A percentile compares a stretch with the other conserved stretches of the same genome.
phyloP scores from a whole-genome alignment of 1,284 basidiomycete species.

The Trichosporon sp. region DNA sequence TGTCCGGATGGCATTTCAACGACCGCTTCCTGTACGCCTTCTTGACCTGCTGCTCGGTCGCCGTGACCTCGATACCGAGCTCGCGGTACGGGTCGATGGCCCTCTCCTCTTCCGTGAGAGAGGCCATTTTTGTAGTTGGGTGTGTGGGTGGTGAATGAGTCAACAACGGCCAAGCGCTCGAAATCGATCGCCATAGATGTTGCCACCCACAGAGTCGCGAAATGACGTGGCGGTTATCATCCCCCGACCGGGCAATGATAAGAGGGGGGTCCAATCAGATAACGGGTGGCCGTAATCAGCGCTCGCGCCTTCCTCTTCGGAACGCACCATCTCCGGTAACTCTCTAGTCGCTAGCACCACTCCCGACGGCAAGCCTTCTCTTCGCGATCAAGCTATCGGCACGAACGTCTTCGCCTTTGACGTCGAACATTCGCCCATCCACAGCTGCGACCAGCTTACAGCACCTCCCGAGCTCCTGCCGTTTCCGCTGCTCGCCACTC shows the following conservation, averaged over 20 bases:
- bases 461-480: not conserved
- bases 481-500: not conserved
- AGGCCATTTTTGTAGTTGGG: slow-evolving; percentile 17
- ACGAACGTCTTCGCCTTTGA: not conserved
- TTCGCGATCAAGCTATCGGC: not conserved
- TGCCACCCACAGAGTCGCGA: not conserved
- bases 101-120: slow-evolving; percentile 47
- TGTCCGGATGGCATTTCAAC: slow-evolving; percentile 82
- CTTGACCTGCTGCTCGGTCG: slow-evolving; percentile 76
- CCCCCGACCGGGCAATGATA: not conserved
- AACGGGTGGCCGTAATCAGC: slow-evolving; percentile 1
- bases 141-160: not conserved
- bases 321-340: not conserved
- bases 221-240: slow-evolving; percentile 1
- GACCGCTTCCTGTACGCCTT: slow-evolving; percentile 77
- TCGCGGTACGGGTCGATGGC: slow-evolving; percentile 68
- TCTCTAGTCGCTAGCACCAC: not conserved
- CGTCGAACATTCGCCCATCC: not conserved
- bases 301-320: not conserved
- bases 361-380: not conserved
- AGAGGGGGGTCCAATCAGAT: not conserved
- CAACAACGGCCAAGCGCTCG: not conserved
- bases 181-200: not conserved
- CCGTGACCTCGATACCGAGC: slow-evolving; percentile 61
- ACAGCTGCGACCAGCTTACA: not conserved